Percentiles rank a stretch among this genome's conserved stretches.
These are phyloP conservation scores for Mycena latifolia DNA, from an alignment of 768 basidiomycete species.

Conservation along the genomic window DNA sequence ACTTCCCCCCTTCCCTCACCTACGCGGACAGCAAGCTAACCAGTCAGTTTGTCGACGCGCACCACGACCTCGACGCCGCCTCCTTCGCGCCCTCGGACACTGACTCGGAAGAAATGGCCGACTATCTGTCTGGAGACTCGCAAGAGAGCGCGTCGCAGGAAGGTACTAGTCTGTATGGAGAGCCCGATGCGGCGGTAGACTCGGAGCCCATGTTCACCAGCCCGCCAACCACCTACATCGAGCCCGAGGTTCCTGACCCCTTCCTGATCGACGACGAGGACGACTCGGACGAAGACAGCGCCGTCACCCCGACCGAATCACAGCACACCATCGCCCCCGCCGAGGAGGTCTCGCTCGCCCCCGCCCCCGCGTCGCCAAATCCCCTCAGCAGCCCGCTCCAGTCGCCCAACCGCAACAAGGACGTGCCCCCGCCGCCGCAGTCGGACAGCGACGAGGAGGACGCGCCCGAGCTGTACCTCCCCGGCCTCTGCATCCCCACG, in stretches of 20 bases:
- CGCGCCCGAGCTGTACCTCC: slow-evolving; percentile 71
- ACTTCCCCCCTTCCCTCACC: not conserved
- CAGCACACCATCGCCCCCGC: slow-evolving; percentile 51
- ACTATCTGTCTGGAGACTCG: slow-evolving; percentile 1
- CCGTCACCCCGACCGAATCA: slow-evolving; percentile 45
- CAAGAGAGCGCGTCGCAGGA: slow-evolving; percentile 1
- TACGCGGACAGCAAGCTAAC: no score
- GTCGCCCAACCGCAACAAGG: slow-evolving; percentile 64
- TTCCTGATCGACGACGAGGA: slow-evolving; percentile 73
- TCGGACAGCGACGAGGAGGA: slow-evolving; percentile 62
- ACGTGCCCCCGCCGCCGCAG: slow-evolving; percentile 63
- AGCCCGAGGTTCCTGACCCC: slow-evolving; percentile 68
- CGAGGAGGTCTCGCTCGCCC: slow-evolving; percentile 58
- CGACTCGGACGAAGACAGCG: slow-evolving; percentile 54
- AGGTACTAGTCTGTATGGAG: slow-evolving; percentile 59
- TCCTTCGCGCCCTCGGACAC: not conserved
- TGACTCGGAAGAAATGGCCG: slow-evolving; percentile 12
- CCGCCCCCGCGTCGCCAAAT: slow-evolving; percentile 33
- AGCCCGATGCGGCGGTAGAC: slow-evolving; percentile 81
- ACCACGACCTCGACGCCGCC: not conserved
- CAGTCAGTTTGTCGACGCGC: no score
- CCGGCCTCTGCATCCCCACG: slow-evolving; percentile 76
- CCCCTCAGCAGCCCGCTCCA: slow-evolving; percentile 39
- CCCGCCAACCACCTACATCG: slow-evolving; percentile 45
- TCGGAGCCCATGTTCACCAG: slow-evolving; percentile 49